Percentiles rank a stretch among this genome's conserved stretches.
phyloP scores from a whole-genome alignment of 305 asterid species.

The Solanum hybrid region DNA sequence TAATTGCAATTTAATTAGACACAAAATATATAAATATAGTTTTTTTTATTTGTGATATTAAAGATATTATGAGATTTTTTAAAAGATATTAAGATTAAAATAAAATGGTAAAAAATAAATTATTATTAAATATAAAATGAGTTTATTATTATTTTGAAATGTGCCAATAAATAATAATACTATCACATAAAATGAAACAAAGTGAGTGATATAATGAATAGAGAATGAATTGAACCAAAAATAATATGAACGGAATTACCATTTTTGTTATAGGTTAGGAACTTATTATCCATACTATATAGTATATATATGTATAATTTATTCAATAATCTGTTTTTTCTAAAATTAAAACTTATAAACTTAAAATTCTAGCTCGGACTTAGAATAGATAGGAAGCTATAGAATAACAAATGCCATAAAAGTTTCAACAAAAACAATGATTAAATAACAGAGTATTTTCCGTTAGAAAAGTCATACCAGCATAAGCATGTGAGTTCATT shows the following conservation, averaged over 20 bases:
- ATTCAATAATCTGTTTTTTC: too few species aligned
- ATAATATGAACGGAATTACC: background rate
- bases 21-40: too few species aligned
- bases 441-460: background rate
- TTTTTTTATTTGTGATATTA: background rate
- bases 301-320: too few species aligned
- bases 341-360: too few species aligned
- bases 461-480: background rate
- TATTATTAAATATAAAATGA: too few species aligned
- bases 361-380: background rate
- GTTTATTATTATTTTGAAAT: too few species aligned
- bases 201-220: too few species aligned
- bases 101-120: too few species aligned
- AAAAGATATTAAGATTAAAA: background rate
- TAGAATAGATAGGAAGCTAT: background rate
- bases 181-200: too few species aligned
- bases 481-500: background rate
- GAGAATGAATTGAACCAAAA: too few species aligned
- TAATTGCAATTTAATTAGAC: background rate
- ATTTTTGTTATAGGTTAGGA: background rate
- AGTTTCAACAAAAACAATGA: background rate
- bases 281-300: background rate
- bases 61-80: background rate
- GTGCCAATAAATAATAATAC: background rate
- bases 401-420: background rate